phyloP scores from a whole-genome alignment of 192 early-diverging fungal species.

The Mortierella claussenii region DNA sequence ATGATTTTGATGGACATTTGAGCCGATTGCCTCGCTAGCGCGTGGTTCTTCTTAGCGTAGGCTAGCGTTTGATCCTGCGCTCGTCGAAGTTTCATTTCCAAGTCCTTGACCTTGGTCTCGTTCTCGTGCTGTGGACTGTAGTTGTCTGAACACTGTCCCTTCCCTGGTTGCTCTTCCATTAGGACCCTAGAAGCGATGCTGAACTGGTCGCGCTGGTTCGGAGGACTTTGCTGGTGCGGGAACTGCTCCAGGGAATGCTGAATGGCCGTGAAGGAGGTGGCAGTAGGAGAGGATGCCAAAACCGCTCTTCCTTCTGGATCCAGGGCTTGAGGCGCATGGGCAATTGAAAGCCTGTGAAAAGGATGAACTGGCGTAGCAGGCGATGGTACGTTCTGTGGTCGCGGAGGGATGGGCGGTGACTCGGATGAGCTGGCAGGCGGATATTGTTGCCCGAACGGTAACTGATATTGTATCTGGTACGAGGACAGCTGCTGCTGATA shows the following conservation, averaged over 20 bases:
- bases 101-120: conserved; percentile 19
- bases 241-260: conserved; percentile 1
- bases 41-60: conserved; percentile 17
- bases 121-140: conserved; percentile 5
- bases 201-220: background rate
- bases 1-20: conserved; percentile 25
- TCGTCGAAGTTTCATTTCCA: conserved; percentile 15
- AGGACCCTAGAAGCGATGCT: background rate
- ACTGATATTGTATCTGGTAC: background rate
- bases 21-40: background rate
- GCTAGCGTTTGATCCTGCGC: conserved; percentile 9
- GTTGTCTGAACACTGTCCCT: background rate
- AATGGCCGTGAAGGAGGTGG: background rate
- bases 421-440: background rate
- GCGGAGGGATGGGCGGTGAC: conserved; percentile 7
- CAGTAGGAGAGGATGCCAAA: conserved; percentile 1
- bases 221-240: background rate
- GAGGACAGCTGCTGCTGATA: background rate
- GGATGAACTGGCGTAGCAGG: background rate
- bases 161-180: background rate
- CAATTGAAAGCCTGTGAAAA: background rate
- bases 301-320: conserved; percentile 15
- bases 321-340: background rate
- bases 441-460: background rate
- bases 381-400: background rate